Conservation (phyloP, 306 rosid genomes). For the Medicago lupulina region DNA sequence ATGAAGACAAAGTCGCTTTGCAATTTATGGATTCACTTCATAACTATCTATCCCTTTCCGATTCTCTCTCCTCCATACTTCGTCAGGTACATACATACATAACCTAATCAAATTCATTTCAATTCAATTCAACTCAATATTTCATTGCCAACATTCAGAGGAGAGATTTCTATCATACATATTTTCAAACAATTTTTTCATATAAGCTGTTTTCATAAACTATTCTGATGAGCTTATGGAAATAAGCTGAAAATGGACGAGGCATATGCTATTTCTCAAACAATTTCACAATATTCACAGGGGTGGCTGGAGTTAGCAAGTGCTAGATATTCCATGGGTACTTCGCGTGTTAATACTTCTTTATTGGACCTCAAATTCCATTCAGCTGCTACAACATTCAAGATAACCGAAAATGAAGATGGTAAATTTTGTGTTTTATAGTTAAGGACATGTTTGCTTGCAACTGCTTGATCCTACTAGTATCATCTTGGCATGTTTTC, state of each 20-base stretch:
- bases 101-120: no score
- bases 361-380: constrained; percentile 74
- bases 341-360: constrained; percentile 69
- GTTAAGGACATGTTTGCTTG: no score
- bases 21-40: constrained; percentile 76
- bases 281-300: constrained; percentile 42
- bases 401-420: constrained; percentile 52
- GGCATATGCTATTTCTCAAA: neutral
- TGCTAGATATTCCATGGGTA: constrained; percentile 92
- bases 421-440: no score
- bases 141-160: no score
- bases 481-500: constrained; percentile 30
- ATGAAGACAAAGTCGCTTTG: constrained; percentile 56
- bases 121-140: no score
- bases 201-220: no score
- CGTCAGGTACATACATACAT: constrained; percentile 52
- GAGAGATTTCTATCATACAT: no score
- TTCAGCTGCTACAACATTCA: constrained; percentile 69
- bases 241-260: neutral
- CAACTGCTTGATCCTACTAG: no score
- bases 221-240: neutral
- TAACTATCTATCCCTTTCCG: constrained; percentile 57
- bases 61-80: constrained; percentile 69
- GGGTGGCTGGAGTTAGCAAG: constrained; percentile 92
- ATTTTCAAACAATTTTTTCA: no score